Conservation (phyloP, 2,329 filamentous ascomycete genomes). For the Ceratocystis harringtonii region DNA sequence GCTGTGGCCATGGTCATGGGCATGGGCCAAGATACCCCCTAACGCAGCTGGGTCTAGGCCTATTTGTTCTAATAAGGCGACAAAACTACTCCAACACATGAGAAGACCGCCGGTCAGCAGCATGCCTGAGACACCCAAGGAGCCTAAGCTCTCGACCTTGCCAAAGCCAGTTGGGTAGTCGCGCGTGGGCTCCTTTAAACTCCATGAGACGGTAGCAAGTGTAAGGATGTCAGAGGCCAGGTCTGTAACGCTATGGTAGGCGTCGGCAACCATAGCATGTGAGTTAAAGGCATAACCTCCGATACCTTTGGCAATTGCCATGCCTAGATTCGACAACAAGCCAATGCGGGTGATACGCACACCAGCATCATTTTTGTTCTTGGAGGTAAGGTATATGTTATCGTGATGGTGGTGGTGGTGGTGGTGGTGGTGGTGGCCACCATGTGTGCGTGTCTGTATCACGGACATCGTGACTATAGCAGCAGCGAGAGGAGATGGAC, state of each 20-base stretch:
- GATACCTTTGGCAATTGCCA: slow-evolving; percentile 85
- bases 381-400: slow-evolving; percentile 83
- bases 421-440: slow-evolving; percentile 29
- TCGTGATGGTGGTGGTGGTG: slow-evolving; percentile 81
- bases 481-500: slow-evolving; percentile 4
- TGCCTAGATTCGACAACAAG: slow-evolving; percentile 68
- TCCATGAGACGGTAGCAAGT: slow-evolving; percentile 86
- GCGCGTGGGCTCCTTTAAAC: slow-evolving; percentile 66
- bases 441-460: slow-evolving; percentile 9
- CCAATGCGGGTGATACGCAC: slow-evolving; percentile 45
- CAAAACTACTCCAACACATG: slow-evolving; percentile 68
- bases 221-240: slow-evolving; percentile 91
- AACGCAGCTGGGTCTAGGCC: slow-evolving; percentile 26
- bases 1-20: slow-evolving; percentile 49
- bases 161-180: slow-evolving; percentile 85
- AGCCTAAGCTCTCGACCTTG: slow-evolving; percentile 93
- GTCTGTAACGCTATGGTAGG: slow-evolving; percentile 89
- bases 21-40: slow-evolving; percentile 51
- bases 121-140: slow-evolving; percentile 82
- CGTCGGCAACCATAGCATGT: slow-evolving; percentile 82
- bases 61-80: slow-evolving; percentile 20
- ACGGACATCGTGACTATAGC: slow-evolving; percentile 9
- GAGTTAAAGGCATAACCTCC: slow-evolving; percentile 93
- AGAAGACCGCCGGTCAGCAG: slow-evolving; percentile 77
- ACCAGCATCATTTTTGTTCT: slow-evolving; percentile 56